Percentiles rank a stretch among this genome's conserved stretches.
These are phyloP conservation scores for Persicaria tinctoria DNA, from an alignment of 148 eudicot species.

Conservation along the genomic window DNA sequence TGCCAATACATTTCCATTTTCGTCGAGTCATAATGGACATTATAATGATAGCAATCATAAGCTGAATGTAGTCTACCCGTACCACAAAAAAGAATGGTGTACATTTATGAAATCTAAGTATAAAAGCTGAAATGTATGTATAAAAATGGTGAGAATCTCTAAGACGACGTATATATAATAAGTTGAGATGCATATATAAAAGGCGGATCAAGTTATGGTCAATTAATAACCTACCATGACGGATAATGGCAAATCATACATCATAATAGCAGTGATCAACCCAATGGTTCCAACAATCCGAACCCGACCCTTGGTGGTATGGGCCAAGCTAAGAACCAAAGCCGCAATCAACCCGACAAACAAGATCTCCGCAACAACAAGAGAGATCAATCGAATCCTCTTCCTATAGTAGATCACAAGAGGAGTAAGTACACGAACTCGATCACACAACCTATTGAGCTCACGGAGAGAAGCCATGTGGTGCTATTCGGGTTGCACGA, in stretches of 20 bases:
- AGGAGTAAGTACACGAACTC: constrained; percentile 4
- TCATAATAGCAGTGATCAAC: constrained; percentile 7
- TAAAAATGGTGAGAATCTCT: too few relatives aligned
- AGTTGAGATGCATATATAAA: too few relatives aligned
- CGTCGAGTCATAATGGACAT: too few relatives aligned
- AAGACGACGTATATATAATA: too few relatives aligned
- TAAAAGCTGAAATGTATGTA: too few relatives aligned
- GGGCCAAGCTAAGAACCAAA: not conserved
- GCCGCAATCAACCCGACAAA: not conserved
- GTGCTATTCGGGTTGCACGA: constrained; percentile 7
- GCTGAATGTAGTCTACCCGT: too few relatives aligned
- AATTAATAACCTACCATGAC: constrained; percentile 7
- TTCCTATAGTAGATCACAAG: constrained; percentile 6
- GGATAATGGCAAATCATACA: constrained; percentile 11
- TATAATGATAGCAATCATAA: too few relatives aligned
- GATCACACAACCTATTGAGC: not conserved
- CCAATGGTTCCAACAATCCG: constrained; percentile 7
- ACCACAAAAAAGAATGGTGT: too few relatives aligned
- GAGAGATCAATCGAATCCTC: not conserved
- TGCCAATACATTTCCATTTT: too few relatives aligned
- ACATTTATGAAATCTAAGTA: too few relatives aligned
- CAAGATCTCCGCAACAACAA: constrained; percentile 1
- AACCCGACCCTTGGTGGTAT: not conserved
- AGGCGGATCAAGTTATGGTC: too few relatives aligned
- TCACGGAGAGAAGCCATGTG: not conserved